These are phyloP conservation scores for Helicosporidium sp. DNA, from an alignment of 139 green algal species.

Conservation along the genomic window DNA sequence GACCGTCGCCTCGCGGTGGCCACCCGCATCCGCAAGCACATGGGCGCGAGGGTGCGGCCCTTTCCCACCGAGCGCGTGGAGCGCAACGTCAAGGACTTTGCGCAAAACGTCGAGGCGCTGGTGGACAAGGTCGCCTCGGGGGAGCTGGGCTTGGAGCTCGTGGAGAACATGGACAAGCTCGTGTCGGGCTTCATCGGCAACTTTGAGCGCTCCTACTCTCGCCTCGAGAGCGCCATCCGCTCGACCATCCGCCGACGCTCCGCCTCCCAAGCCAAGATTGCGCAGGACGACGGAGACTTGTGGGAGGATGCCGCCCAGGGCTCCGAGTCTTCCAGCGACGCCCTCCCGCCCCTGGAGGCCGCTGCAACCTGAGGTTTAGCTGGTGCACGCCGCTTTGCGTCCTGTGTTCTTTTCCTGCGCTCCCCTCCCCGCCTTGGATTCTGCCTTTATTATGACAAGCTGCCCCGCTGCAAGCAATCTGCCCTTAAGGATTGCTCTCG, in stretches of 20 bases:
- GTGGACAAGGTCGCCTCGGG: conserved; percentile 37
- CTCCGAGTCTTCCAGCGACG: neutral
- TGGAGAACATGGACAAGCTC: conserved; percentile 21
- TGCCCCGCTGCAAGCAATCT: no score
- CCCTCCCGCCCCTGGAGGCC: no score
- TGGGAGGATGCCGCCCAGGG: neutral
- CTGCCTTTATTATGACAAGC: no score
- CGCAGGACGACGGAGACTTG: neutral
- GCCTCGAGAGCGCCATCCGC: conserved; percentile 17
- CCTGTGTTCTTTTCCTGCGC: no score
- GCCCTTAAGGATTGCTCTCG: no score
- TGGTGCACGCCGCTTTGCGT: no score
- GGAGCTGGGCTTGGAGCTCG: conserved; percentile 15
- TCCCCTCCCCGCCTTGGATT: no score
- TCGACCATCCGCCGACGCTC: neutral
- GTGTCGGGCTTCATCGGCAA: conserved; percentile 7
- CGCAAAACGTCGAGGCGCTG: conserved; percentile 35
- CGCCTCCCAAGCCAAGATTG: neutral
- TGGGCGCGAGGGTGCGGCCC: conserved; percentile 11
- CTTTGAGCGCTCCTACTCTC: conserved; percentile 18
- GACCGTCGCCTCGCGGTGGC: conserved; percentile 35
- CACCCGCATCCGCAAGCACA: conserved; percentile 30
- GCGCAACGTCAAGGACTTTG: conserved; percentile 44
- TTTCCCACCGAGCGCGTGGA: conserved; percentile 21
- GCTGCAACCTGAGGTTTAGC: no score